A percentile compares a stretch with the other conserved stretches of the same genome.
phyloP scores from a whole-genome alignment of 1,284 basidiomycete genomes.

The Tilletia horrida region DNA sequence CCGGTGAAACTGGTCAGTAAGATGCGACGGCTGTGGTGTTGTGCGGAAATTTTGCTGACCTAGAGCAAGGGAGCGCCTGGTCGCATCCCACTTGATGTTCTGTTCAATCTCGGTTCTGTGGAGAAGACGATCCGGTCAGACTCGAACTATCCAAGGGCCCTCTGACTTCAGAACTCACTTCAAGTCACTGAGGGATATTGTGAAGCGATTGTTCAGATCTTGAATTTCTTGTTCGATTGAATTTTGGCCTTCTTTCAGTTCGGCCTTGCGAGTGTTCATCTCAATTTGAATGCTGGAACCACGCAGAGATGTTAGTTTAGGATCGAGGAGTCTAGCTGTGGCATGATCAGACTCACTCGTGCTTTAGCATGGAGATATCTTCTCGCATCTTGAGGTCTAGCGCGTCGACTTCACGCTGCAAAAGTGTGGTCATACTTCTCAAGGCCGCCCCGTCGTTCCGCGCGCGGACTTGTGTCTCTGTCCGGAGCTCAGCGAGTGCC shows the following conservation, averaged over 20 bases:
- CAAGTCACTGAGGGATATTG: conserved; percentile 52
- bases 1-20: not conserved
- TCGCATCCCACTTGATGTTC: conserved; percentile 54
- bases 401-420: conserved; percentile 82
- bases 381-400: conserved; percentile 90
- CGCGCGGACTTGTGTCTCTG: conserved; percentile 77
- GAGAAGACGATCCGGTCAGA: not conserved
- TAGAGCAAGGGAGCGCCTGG: conserved; percentile 44
- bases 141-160: too few relatives aligned
- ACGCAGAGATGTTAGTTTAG: too few relatives aligned
- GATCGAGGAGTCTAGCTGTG: too few relatives aligned
- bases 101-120: conserved; percentile 51
- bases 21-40: too few relatives aligned
- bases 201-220: conserved; percentile 59
- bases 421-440: conserved; percentile 68
- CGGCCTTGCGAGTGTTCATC: conserved; percentile 86
- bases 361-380: conserved; percentile 80
- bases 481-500: conserved; percentile 82
- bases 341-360: conserved; percentile 87
- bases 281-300: conserved; percentile 77
- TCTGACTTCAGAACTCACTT: conserved; percentile 27
- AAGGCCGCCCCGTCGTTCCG: conserved; percentile 81
- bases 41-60: not conserved
- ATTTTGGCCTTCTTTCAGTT: conserved; percentile 83
- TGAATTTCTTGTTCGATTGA: conserved; percentile 82